Conservation (phyloP, 768 basidiomycete species). For the Plicaturopsis crispa region DNA sequence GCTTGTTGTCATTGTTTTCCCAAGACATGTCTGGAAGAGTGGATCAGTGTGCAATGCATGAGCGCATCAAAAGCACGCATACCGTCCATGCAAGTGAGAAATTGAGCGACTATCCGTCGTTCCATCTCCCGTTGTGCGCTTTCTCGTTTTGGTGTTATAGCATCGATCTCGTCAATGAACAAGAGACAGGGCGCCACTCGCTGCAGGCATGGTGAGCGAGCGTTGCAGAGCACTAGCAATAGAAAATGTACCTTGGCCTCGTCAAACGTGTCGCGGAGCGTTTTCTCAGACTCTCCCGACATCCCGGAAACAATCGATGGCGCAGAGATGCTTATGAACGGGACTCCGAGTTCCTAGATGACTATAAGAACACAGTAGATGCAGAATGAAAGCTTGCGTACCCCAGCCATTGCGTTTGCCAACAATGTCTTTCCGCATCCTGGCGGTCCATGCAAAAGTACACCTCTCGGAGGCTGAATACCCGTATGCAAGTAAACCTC, state of each 20-base stretch:
- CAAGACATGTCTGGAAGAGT: slow-evolving; percentile 78
- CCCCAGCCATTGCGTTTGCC: slow-evolving; percentile 93
- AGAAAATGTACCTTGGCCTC: slow-evolving; percentile 74
- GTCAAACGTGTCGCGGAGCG: slow-evolving; percentile 90
- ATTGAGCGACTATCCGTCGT: slow-evolving; percentile 92
- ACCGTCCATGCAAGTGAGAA: slow-evolving; percentile 99
- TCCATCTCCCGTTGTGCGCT: slow-evolving; percentile 99
- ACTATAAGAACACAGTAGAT: slow-evolving; percentile 4
- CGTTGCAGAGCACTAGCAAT: slow-evolving; percentile 1
- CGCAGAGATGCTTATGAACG: slow-evolving; percentile 91
- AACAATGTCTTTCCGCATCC: slow-evolving; percentile 96
- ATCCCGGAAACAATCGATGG: slow-evolving; percentile 96
- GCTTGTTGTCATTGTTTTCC: slow-evolving; percentile 90
- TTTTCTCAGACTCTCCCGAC: slow-evolving; percentile 98
- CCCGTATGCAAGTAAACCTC: slow-evolving; percentile 94
- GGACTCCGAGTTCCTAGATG: slow-evolving; percentile 77
- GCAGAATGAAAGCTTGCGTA: slow-evolving; percentile 27
- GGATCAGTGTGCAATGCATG: slow-evolving; percentile 1
- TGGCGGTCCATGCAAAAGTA: slow-evolving; percentile 90
- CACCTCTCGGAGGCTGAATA: slow-evolving; percentile 86
- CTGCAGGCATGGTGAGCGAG: too few relatives aligned
- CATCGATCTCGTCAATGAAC: slow-evolving; percentile 98
- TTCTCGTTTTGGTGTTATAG: slow-evolving; percentile 95
- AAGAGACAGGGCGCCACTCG: slow-evolving; percentile 86
- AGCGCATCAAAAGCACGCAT: slow-evolving; percentile 12